Evolutionary conservation across 2,329 filamentous ascomycete species (phyloP), one percentile per base, ranked within the genome.

Genomic region (Delphinella strobiligena): DNA sequence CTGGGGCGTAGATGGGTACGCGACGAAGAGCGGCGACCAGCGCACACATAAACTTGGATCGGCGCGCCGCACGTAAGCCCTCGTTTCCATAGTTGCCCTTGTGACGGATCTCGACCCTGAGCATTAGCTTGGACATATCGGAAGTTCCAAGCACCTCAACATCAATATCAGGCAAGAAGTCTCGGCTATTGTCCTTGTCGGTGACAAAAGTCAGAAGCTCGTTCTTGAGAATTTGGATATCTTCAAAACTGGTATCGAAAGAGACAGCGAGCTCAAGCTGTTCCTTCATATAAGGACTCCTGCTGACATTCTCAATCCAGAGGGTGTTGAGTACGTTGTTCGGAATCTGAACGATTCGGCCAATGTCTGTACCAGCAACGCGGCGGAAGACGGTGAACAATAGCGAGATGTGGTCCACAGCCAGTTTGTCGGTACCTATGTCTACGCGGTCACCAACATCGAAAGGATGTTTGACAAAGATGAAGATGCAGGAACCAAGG

Each of bases 391-490:
- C 78, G 1, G 86, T 93, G 67, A 87, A 96, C 3, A 98, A 71
- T 19, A 98, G 73, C 2, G 88, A 94, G 51, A 96, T 96, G 58
- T 88, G 84, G 61, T 96, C 87, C 9, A 98, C 91, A 4, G 86
- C 70, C 50, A 93, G 77, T 50, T 78, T 71, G 48, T 80, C 71
- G 43, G 66, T 64, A 12, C 69, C 69, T 47, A 96, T 82, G 52
- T 95, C 87, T 32, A 96, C 84, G 18, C 91, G 80, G 59, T 98
- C 91, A 45, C 89, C 88, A 16, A 96, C 87, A 57, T 98, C 91
- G 59, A 83, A 96, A 0, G 91, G 89, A 59, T 98, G 91, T 68
- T 98, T 98, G 67, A 96, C 86, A 54, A 98, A 98, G 1, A 98
- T 68, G 68, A 98, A 98, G 54, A 98, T 94, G 67, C 89, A 96